Evolutionary conservation across 352 stramenopile genomes (phyloP), one percentile per base, ranked within the genome.

Genomic region (Plasmopara viticola): DNA sequence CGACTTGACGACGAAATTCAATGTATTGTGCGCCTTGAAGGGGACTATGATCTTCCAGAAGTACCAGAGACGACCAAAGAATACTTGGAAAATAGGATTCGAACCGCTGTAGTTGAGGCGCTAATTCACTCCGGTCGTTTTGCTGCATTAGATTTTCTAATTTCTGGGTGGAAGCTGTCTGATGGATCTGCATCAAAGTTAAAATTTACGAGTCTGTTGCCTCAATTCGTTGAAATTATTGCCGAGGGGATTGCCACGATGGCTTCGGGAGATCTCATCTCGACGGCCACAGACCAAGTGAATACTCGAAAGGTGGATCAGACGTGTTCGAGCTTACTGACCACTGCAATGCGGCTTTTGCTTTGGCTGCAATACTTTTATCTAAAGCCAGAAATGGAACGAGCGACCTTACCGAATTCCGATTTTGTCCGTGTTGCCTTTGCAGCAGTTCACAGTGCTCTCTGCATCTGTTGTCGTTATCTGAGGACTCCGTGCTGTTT

Each of bases 351-450:
- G 7, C 64, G 66, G 5, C 63, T 92, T 4, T 45, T 92, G 9
- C 48, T 72, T 42, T 92, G 79, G 79, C 64, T 90, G 6, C 62
- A 73, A 40, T 87, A 85, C 42, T 81, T 76, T 51, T 84, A 85
- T 41, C 46, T 58, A 5, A 86, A 84, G 47, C 45, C 68, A 33
- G 31, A 45, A 5, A 62, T 68, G 28, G 53, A 73, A 56, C 53
- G 68, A 48, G 37, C 45, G 14, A 46, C 51, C 3, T 57, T 84
- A 31, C 54, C 56, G 7, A 79, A 57, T 48, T 54, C 59, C 13
- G 77, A 84, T 20, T 88, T 76, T 39, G 68, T 91, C 10, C 74
- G 74, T 5, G 53, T 93, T 8, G 80, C 75, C 6, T 60, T 78
- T 5, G 77, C 78, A 6, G 65, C 75, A 18, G 68, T 94, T 31